A percentile compares a stretch with the other conserved stretches of the same genome.
These are phyloP conservation scores for Colletotrichum incanum DNA, from an alignment of 2,329 filamentous ascomycete genomes.

Conservation along the genomic window DNA sequence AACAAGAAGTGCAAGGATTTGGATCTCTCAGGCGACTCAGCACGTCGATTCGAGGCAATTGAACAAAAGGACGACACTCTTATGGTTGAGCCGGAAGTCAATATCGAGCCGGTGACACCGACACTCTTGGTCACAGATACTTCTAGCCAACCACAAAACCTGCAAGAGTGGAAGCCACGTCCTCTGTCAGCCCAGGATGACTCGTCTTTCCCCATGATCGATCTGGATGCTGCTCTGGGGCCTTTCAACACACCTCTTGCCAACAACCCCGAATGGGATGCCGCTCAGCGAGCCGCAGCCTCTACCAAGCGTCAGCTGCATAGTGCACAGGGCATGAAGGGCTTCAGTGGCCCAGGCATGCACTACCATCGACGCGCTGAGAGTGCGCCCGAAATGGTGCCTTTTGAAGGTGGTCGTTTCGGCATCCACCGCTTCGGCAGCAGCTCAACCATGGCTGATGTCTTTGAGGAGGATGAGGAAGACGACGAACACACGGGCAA, in stretches of 20 bases:
- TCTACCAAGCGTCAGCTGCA: conserved; percentile 78
- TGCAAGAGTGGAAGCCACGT: conserved; percentile 56
- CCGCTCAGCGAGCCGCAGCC: conserved; percentile 72
- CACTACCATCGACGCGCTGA: conserved; percentile 85
- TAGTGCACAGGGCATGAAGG: conserved; percentile 80
- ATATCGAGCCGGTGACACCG: conserved; percentile 53
- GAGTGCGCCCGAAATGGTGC: conserved; percentile 84
- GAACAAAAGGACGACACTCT: conserved; percentile 47
- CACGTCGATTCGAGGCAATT: conserved; percentile 4
- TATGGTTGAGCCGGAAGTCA: conserved; percentile 47
- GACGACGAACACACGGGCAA: conserved; percentile 66
- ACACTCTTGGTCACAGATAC: conserved; percentile 61
- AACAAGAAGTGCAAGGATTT: conserved; percentile 51
- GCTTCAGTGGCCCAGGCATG: conserved; percentile 78
- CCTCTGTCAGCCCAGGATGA: conserved; percentile 62
- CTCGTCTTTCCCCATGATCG: conserved; percentile 84
- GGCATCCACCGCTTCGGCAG: conserved; percentile 75
- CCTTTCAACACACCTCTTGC: conserved; percentile 88
- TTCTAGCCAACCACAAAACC: conserved; percentile 49
- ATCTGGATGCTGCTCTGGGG: conserved; percentile 92
- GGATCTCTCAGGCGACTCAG: conserved; percentile 27
- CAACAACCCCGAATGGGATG: conserved; percentile 76
- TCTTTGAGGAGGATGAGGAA: conserved; percentile 89
- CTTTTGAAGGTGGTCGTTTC: conserved; percentile 76
- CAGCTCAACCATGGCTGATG: conserved; percentile 85